Evolutionary conservation across 2,329 filamentous ascomycete genomes (phyloP).

Genomic region (Coniochaeta pulveracea): DNA sequence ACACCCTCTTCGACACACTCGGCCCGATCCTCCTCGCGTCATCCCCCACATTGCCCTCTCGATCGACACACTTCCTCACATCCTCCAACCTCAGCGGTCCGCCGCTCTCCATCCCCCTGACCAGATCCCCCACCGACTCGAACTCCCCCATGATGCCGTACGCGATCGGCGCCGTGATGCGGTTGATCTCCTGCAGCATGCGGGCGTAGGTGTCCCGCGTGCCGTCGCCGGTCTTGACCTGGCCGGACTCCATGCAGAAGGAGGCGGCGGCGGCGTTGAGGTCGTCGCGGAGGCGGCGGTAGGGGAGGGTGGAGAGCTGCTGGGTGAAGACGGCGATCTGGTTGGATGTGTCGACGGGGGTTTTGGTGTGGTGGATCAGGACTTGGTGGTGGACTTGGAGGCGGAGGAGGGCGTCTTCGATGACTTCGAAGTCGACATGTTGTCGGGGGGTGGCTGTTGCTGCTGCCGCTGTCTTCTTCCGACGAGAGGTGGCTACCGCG

Average conservation of each 20-base stretch:
- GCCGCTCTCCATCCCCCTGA: slow-evolving; percentile 49
- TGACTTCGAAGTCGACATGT: slow-evolving; percentile 52
- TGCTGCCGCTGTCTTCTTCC: slow-evolving; percentile 26
- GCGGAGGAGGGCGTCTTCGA: slow-evolving; percentile 61
- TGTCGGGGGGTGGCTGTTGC: slow-evolving; percentile 14
- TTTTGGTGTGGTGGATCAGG: slow-evolving; percentile 58
- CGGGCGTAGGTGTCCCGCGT: slow-evolving; percentile 56
- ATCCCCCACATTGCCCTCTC: slow-evolving; percentile 44
- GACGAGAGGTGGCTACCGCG: slow-evolving; percentile 6
- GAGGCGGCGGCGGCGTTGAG: slow-evolving; percentile 39
- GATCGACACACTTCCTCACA: slow-evolving; percentile 45
- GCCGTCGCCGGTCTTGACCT: slow-evolving; percentile 60
- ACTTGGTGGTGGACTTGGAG: slow-evolving; percentile 58
- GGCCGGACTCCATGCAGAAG: slow-evolving; percentile 72
- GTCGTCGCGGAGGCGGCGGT: slow-evolving; percentile 43
- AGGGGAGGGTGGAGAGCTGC: slow-evolving; percentile 66
- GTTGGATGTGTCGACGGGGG: slow-evolving; percentile 52
- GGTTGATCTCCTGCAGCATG: slow-evolving; percentile 66
- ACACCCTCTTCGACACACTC: slow-evolving; percentile 45
- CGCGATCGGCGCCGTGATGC: slow-evolving; percentile 62
- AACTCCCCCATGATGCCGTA: slow-evolving; percentile 56
- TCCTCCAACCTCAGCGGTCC: slow-evolving; percentile 47
- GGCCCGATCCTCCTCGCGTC: slow-evolving; percentile 42
- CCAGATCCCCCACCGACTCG: slow-evolving; percentile 42
- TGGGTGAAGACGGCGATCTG: slow-evolving; percentile 68